phyloP scores from a whole-genome alignment of 192 early-diverging fungal species.

The Chytriomyces hyalinus region DNA sequence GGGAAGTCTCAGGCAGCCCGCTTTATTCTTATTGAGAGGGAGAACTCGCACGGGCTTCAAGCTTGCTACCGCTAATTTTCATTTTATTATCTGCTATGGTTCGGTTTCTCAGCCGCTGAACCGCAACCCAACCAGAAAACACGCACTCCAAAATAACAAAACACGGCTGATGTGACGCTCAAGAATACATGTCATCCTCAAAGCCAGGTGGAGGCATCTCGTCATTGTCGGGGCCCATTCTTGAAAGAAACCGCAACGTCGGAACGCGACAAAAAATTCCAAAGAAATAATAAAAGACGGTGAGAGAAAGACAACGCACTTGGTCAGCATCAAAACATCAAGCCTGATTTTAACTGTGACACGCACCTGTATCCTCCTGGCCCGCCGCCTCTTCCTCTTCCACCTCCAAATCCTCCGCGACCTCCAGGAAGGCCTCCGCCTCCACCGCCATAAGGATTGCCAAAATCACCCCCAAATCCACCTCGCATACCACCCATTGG shows the following conservation, averaged over 20 bases:
- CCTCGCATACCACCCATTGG: conserved; percentile 43
- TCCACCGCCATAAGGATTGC: conserved; percentile 54
- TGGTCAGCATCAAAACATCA: too few species aligned
- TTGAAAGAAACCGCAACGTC: conserved; percentile 28
- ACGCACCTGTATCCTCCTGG: conserved; percentile 37
- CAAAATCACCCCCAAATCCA: conserved; percentile 33
- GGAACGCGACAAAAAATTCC: conserved; percentile 7
- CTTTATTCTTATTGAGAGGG: too few species aligned
- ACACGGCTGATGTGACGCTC: not conserved
- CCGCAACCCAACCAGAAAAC: not conserved
- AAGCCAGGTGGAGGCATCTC: conserved; percentile 71
- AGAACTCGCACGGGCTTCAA: too few species aligned
- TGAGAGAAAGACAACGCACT: too few species aligned
- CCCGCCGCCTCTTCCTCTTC: conserved; percentile 40
- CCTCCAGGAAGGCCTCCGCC: conserved; percentile 24
- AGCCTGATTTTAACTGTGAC: not conserved
- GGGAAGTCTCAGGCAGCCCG: too few species aligned
- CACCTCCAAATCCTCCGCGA: conserved; percentile 21
- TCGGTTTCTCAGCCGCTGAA: not conserved
- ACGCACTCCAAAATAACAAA: not conserved
- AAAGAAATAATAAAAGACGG: not conserved
- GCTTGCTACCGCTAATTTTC: not conserved
- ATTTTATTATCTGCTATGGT: not conserved
- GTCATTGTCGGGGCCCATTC: conserved; percentile 78
- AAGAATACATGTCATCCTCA: conserved; percentile 47